Evolutionary conservation across 108 stramenopile genomes (phyloP).

Genomic region (Bacterosira constricta): DNA sequence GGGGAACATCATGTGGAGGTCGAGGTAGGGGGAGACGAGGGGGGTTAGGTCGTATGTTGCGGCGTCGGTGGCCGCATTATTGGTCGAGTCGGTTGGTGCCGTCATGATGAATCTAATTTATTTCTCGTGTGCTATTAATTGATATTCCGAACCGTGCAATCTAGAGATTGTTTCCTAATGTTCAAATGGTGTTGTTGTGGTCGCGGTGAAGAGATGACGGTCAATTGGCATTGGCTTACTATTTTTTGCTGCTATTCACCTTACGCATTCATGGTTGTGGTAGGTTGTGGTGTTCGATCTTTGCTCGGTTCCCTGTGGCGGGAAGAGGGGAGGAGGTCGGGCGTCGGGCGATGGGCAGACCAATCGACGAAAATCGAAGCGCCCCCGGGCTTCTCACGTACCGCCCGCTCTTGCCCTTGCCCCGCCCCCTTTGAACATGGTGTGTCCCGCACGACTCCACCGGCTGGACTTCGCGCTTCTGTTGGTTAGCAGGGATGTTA

Average conservation of each 20-base stretch:
- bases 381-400: too few species aligned
- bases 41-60: conserved; percentile 80
- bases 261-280: conserved; percentile 1
- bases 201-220: neutral
- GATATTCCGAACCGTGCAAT: neutral
- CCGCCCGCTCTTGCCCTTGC: too few species aligned
- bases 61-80: conserved; percentile 32
- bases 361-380: too few species aligned
- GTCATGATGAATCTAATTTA: conserved; percentile 9
- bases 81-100: neutral
- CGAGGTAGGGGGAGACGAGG: conserved; percentile 85
- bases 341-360: too few species aligned
- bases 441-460: too few species aligned
- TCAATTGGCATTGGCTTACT: neutral
- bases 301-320: too few species aligned
- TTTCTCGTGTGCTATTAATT: neutral
- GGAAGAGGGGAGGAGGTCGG: too few species aligned
- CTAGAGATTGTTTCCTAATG: neutral
- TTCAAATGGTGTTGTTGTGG: neutral
- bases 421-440: too few species aligned
- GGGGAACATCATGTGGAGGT: conserved; percentile 96
- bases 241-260: neutral
- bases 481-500: too few species aligned
- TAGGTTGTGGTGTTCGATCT: too few species aligned
- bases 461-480: too few species aligned